Evolutionary conservation across 495 filamentous ascomycete species (phyloP), one percentile per base, ranked within the genome.

Genomic region (Amphirosellinia nigrospora): DNA sequence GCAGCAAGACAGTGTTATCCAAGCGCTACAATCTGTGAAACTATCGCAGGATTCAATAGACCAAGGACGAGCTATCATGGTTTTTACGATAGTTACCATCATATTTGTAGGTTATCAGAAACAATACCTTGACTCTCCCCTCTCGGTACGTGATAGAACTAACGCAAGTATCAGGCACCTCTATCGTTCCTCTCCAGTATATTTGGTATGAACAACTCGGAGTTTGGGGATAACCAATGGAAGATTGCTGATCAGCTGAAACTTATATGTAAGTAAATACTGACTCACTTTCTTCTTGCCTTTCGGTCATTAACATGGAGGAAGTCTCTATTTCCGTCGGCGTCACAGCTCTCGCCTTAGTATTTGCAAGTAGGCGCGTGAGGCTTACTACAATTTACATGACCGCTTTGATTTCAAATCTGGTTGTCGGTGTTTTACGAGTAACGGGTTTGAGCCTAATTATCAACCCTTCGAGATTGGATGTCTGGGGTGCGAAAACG

Each of bases 51-150:
- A 85, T 7, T 82, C 84, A 2, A 78, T 83, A 26, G 79, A 80
- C 36, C 85, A 87, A 65, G 83, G 82, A 1, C 78, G 83, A 63
- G 80, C 86, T 36, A 78, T 88, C 23, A 86, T 87, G 83, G 80
- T 86, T 0, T 88, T 88, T 60, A 88, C 86, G 1, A 81, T 87
- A 19, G 84, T 88, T 71, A 86, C 83, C 1, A 83, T 88, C 34
- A 83, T 87, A 11, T 74, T 74, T 43, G 71, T 73, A 72, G 41
- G 64, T 59, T 45, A 34, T 19, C 55, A 4, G 3, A 15, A 7
- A 41, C 19, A 1, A 23, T 41, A 19, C 0, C 56, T 11, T 60
- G 30, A 9, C 36, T 41, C 16, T 3, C n/a, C 21, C 36, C 1
- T 38, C 23, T 41, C 19, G n/a, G n/a, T n/a, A n/a, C n/a, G n/a